Conservation (phyloP, 2,329 filamentous ascomycete genomes). For the Pseudopyricularia cyperi region DNA sequence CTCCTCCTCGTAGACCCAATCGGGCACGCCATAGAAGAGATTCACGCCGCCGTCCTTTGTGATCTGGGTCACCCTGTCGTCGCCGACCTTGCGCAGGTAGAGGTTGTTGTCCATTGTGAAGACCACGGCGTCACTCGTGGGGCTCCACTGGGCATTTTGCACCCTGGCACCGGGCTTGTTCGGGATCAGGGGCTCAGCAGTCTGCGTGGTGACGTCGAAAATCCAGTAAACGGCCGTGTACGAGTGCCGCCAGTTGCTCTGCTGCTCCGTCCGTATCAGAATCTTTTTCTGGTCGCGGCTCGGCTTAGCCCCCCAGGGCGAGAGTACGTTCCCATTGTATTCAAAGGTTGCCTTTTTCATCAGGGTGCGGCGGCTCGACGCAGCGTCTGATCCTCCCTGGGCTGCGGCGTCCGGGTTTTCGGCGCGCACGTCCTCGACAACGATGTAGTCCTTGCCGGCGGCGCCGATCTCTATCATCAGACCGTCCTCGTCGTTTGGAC, state of each 20-base stretch:
- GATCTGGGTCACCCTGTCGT: conserved; percentile 52
- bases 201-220: conserved; percentile 74
- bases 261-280: conserved; percentile 57
- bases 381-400: conserved; percentile 12
- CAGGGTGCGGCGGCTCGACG: conserved; percentile 47
- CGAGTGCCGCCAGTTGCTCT: conserved; percentile 83
- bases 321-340: conserved; percentile 40
- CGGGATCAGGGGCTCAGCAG: conserved; percentile 64
- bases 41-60: conserved; percentile 79
- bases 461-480: conserved; percentile 63
- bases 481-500: conserved; percentile 67
- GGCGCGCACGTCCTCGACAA: conserved; percentile 73
- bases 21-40: conserved; percentile 89
- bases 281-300: conserved; percentile 80
- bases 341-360: conserved; percentile 58
- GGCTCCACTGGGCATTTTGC: conserved; percentile 84
- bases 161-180: conserved; percentile 49
- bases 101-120: conserved; percentile 88
- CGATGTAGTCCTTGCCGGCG: conserved; percentile 57
- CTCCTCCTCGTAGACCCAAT: conserved; percentile 91
- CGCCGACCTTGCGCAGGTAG: conserved; percentile 54
- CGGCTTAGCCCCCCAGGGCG: conserved; percentile 53
- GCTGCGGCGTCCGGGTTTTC: conserved; percentile 21
- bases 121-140: conserved; percentile 72
- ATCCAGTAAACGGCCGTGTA: conserved; percentile 82